phyloP scores from a whole-genome alignment of 768 basidiomycete species.

The Tubosaeta brunneosetosa region DNA sequence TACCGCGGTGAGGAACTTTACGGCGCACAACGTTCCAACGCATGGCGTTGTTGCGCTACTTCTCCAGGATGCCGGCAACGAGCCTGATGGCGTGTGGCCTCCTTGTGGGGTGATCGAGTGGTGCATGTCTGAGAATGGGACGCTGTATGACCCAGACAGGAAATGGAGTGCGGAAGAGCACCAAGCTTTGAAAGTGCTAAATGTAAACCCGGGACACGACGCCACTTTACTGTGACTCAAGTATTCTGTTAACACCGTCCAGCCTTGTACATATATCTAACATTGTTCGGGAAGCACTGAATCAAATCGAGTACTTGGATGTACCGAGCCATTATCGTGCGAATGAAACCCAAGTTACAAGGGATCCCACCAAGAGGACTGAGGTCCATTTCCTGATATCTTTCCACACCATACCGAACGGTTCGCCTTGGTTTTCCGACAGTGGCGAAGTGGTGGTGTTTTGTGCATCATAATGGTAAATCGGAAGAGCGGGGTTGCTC shows the following conservation, averaged over 20 bases:
- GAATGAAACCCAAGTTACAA: slow-evolving; percentile 28
- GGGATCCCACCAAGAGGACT: slow-evolving; percentile 19
- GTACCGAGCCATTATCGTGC: slow-evolving; percentile 2
- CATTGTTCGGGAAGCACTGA: not conserved
- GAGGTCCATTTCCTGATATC: slow-evolving; percentile 28
- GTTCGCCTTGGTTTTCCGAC: not conserved
- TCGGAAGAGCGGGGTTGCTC: not conserved
- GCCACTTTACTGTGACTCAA: not conserved
- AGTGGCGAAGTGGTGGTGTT: not conserved
- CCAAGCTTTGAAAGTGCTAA: slow-evolving; percentile 1
- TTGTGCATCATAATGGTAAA: not conserved
- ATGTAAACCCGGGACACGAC: not conserved
- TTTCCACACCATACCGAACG: slow-evolving; percentile 21
- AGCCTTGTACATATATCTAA: not conserved
- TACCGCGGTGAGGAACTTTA: slow-evolving; percentile 57
- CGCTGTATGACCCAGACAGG: slow-evolving; percentile 29
- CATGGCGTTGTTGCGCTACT: slow-evolving; percentile 69
- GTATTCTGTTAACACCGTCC: not conserved
- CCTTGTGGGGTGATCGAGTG: slow-evolving; percentile 53
- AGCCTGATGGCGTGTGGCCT: slow-evolving; percentile 54
- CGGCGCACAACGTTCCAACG: slow-evolving; percentile 48
- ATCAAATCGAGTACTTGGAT: no score
- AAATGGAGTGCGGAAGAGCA: slow-evolving; percentile 20
- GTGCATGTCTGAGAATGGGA: slow-evolving; percentile 61
- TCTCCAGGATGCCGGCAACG: slow-evolving; percentile 61